Percentiles rank a stretch among this genome's conserved stretches.
These are phyloP conservation scores for Argentina anserina DNA, from an alignment of 306 rosid species.

Conservation along the genomic window DNA sequence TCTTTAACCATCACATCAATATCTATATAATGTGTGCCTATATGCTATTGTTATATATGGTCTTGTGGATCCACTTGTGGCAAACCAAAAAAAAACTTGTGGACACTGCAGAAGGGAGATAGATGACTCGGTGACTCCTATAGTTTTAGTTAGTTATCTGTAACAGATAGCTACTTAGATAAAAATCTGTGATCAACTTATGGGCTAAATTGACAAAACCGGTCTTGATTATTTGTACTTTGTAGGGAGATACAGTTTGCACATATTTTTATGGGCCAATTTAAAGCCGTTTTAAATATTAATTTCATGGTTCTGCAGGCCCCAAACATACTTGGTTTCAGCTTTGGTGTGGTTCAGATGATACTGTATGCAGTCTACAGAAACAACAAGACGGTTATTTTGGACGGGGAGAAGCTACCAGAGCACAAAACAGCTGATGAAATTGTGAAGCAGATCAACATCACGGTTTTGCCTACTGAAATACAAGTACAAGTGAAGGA, in stretches of 20 bases:
- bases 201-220: not conserved
- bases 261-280: constrained; percentile 3
- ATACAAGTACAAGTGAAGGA: constrained; percentile 18
- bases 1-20: no score
- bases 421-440: constrained; percentile 47
- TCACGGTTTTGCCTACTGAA: constrained; percentile 13
- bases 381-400: constrained; percentile 27
- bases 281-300: no score
- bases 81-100: not conserved
- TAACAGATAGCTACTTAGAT: not conserved
- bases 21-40: no score
- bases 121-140: no score
- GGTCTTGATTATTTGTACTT: not conserved
- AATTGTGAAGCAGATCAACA: constrained; percentile 19
- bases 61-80: no score
- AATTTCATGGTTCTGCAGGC: constrained; percentile 50
- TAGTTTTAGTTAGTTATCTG: not conserved
- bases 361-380: constrained; percentile 51
- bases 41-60: no score
- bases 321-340: constrained; percentile 74
- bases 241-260: not conserved
- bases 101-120: not conserved
- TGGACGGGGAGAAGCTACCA: constrained; percentile 48
- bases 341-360: constrained; percentile 80
- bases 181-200: not conserved